Percentiles rank a stretch among this genome's conserved stretches.
Evolutionary conservation across 495 filamentous ascomycete genomes (phyloP).

Genomic region (Penicillium ochrochloron): DNA sequence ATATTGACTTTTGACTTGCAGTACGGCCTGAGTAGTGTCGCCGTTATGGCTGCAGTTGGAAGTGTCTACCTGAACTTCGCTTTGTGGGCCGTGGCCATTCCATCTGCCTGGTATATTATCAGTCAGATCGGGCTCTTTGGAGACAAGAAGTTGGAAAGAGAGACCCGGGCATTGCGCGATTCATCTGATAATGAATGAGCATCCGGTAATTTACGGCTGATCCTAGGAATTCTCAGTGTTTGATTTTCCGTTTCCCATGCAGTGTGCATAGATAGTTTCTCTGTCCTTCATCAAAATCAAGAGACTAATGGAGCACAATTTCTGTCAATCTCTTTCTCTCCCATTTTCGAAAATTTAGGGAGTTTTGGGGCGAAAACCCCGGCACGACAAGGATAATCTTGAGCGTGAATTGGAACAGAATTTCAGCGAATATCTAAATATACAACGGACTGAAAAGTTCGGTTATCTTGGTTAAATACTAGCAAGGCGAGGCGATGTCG

Average conservation of each 20-base stretch:
- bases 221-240: not conserved
- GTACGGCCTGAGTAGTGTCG: slow-evolving; percentile 61
- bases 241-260: not conserved
- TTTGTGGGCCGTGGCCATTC: slow-evolving; percentile 59
- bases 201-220: not conserved
- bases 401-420: not conserved
- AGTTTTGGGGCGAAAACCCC: no score
- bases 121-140: slow-evolving; percentile 52
- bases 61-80: slow-evolving; percentile 66
- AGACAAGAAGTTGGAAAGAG: slow-evolving; percentile 44
- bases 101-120: slow-evolving; percentile 64
- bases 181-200: slow-evolving; percentile 18
- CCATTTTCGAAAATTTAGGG: not conserved
- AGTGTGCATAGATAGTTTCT: not conserved
- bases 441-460: slow-evolving; percentile 38
- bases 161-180: slow-evolving; percentile 26
- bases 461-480: slow-evolving; percentile 87
- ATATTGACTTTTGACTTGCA: slow-evolving; percentile 22
- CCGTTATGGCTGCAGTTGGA: slow-evolving; percentile 62
- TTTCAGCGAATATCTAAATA: slow-evolving; percentile 16
- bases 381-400: not conserved
- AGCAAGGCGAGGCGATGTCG: slow-evolving; percentile 82
- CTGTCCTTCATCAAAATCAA: not conserved
- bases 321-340: not conserved
- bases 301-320: not conserved